phyloP scores from a whole-genome alignment of 176 grass and related monocot genomes.

The Oryza glumipatula region DNA sequence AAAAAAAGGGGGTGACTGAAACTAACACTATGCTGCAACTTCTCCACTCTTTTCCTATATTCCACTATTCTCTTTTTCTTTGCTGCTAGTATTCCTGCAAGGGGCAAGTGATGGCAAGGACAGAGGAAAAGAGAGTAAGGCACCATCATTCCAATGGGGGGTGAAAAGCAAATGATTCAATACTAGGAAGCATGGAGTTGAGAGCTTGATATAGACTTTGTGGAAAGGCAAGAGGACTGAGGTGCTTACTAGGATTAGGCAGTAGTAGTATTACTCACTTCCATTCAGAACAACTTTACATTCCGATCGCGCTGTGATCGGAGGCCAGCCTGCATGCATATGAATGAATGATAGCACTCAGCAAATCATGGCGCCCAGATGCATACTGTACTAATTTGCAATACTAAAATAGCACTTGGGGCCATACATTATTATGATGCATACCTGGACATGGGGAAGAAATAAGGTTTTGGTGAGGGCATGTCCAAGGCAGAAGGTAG shows the following conservation, averaged over 20 bases:
- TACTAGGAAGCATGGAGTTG: constrained; percentile 20
- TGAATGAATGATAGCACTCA: constrained; percentile 6
- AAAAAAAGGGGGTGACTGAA: constrained; percentile 2
- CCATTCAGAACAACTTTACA: constrained; percentile 67
- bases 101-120: neutral
- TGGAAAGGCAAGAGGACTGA: constrained; percentile 1
- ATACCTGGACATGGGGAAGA: constrained; percentile 83
- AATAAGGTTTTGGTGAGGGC: constrained; percentile 69
- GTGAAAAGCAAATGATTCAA: constrained; percentile 40
- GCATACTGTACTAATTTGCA: neutral
- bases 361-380: constrained; percentile 24
- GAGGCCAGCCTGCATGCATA: constrained; percentile 73
- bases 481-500: constrained; percentile 71
- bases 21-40: constrained; percentile 62
- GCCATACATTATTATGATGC: neutral
- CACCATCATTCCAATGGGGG: constrained; percentile 40
- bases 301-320: constrained; percentile 82
- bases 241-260: constrained; percentile 90
- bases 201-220: constrained; percentile 30
- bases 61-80: constrained; percentile 62
- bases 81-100: constrained; percentile 75
- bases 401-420: neutral
- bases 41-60: constrained; percentile 60
- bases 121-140: constrained; percentile 31
- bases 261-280: constrained; percentile 58